phyloP scores from a whole-genome alignment of 805 yeast species.

The Kregervanrija fluxuum region DNA sequence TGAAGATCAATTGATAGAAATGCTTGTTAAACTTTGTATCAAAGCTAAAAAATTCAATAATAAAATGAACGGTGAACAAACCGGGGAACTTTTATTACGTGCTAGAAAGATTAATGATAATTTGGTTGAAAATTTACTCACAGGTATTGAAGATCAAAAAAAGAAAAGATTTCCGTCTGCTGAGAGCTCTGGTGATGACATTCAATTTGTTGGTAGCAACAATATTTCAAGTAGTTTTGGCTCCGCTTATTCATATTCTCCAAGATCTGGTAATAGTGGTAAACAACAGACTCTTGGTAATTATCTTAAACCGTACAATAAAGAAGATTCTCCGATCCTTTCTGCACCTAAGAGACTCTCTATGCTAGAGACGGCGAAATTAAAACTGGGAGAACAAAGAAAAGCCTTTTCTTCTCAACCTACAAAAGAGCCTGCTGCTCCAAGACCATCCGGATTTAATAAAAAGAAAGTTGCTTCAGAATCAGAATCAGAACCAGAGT shows the following conservation, averaged over 20 bases:
- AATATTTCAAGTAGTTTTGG: background rate
- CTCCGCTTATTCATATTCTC: constrained; percentile 6
- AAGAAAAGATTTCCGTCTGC: constrained; percentile 3
- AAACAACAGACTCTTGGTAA: constrained; percentile 10
- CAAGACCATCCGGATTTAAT: constrained; percentile 51
- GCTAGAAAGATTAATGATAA: constrained; percentile 49
- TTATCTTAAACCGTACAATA: constrained; percentile 5
- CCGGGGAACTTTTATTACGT: constrained; percentile 51
- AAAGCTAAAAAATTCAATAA: constrained; percentile 63
- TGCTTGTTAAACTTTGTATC: constrained; percentile 53
- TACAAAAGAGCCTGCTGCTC: constrained; percentile 35
- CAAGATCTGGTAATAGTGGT: constrained; percentile 5
- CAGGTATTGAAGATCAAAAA: constrained; percentile 33
- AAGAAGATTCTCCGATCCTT: constrained; percentile 2
- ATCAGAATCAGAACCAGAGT: constrained; percentile 12
- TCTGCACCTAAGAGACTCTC: constrained; percentile 19
- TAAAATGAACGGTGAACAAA: constrained; percentile 61
- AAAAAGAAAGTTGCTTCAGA: constrained; percentile 10
- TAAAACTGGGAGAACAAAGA: constrained; percentile 19
- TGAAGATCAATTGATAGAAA: constrained; percentile 47
- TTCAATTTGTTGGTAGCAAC: background rate
- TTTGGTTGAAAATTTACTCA: constrained; percentile 46
- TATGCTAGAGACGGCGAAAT: constrained; percentile 20
- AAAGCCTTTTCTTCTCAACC: constrained; percentile 11
- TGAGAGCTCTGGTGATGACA: constrained; percentile 7